A percentile compares a stretch with the other conserved stretches of the same genome.
Evolutionary conservation across 2,329 filamentous ascomycete species (phyloP).

Genomic region (Ambrosiella xylebori): DNA sequence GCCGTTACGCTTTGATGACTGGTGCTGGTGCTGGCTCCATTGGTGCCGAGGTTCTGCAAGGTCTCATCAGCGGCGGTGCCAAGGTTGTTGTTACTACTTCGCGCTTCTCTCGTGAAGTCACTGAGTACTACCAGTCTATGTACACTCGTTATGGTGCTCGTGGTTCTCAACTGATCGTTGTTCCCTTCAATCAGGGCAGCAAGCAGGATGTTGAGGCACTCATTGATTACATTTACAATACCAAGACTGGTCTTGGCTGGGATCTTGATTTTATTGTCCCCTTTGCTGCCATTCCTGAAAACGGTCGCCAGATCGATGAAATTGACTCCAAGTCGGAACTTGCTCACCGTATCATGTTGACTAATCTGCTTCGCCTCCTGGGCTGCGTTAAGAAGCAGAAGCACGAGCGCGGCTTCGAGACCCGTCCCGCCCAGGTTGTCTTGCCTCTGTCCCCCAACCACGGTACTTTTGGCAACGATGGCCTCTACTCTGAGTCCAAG

Average conservation of each 20-base stretch:
- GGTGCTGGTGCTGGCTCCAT: conserved; percentile 96
- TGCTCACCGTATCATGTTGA: conserved; percentile 97
- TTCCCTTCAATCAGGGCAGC: conserved; percentile 97
- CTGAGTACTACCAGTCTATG: conserved; percentile 98
- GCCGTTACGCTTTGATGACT: conserved; percentile 95
- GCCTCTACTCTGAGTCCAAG: conserved; percentile 96
- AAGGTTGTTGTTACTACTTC: conserved; percentile 95
- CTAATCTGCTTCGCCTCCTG: conserved; percentile 81
- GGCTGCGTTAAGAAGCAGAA: conserved; percentile 87
- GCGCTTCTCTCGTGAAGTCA: conserved; percentile 90
- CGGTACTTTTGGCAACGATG: conserved; percentile 93
- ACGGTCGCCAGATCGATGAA: conserved; percentile 88
- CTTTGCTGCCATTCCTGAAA: conserved; percentile 94
- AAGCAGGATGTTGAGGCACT: conserved; percentile 94
- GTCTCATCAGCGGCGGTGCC: conserved; percentile 87
- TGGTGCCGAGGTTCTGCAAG: conserved; percentile 89
- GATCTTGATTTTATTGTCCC: conserved; percentile 92
- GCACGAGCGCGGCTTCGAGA: conserved; percentile 73
- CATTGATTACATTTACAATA: conserved; percentile 88
- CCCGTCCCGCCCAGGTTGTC: conserved; percentile 89
- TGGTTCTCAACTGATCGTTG: conserved; percentile 91
- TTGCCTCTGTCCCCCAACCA: conserved; percentile 94
- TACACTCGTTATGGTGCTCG: conserved; percentile 86
- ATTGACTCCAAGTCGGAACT: conserved; percentile 97
- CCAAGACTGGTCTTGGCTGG: conserved; percentile 94